phyloP scores from a whole-genome alignment of 75 land plant genomes.

The Sequoiadendron giganteum region DNA sequence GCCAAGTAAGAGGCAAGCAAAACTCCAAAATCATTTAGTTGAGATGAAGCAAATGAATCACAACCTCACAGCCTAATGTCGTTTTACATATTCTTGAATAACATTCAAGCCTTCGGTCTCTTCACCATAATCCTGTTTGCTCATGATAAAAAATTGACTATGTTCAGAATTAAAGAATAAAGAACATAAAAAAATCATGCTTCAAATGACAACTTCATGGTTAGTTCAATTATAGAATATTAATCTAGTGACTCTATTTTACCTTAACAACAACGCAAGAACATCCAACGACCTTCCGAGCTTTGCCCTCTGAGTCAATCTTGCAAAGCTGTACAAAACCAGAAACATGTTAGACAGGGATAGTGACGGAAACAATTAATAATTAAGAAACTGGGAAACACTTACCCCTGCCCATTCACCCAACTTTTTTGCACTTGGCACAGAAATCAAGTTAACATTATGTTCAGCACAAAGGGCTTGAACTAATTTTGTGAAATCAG shows the following conservation, averaged over 20 bases:
- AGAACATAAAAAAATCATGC: too few species aligned
- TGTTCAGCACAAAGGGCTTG: constrained; percentile 60
- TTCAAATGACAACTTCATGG: background rate
- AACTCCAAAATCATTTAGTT: background rate
- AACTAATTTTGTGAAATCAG: constrained; percentile 57
- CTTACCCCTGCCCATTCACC: constrained; percentile 71
- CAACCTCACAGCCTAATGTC: constrained; percentile 14
- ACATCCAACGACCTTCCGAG: constrained; percentile 64
- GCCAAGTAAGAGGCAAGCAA: background rate
- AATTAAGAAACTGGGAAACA: background rate
- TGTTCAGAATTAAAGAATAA: background rate
- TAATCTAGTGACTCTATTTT: background rate
- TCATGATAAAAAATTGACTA: too few species aligned
- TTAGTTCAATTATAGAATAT: background rate
- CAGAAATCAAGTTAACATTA: constrained; percentile 58
- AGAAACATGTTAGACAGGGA: background rate
- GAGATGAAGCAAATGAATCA: background rate
- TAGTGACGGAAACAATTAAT: background rate
- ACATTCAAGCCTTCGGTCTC: constrained; percentile 60
- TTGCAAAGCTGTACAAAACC: constrained; percentile 44
- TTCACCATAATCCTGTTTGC: constrained; percentile 49
- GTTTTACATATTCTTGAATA: constrained; percentile 52
- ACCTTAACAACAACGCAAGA: constrained; percentile 66
- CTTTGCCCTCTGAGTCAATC: constrained; percentile 69
- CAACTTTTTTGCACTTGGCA: constrained; percentile 56